phyloP scores from a whole-genome alignment of 306 rosid species.

The Alnus glutinosa region DNA sequence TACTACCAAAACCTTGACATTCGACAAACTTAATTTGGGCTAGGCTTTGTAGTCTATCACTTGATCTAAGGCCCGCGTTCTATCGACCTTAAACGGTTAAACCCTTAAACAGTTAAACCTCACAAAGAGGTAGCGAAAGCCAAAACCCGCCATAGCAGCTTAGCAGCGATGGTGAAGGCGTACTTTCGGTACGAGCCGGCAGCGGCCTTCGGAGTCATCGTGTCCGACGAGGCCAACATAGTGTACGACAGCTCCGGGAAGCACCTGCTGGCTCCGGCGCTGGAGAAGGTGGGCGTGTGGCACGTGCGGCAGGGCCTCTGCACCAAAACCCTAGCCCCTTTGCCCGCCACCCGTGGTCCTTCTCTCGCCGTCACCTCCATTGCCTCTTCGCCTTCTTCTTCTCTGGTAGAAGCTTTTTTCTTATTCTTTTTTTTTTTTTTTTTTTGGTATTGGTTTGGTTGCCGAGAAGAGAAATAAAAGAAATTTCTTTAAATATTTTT shows the following conservation, averaged over 20 bases:
- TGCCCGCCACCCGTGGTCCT: constrained; percentile 48
- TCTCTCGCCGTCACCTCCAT: constrained; percentile 70
- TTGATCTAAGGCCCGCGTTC: neutral
- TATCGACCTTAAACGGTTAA: neutral
- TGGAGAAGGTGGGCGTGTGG: constrained; percentile 81
- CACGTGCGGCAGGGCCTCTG: constrained; percentile 88
- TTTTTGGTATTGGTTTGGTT: neutral
- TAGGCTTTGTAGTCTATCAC: neutral
- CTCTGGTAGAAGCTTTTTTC: constrained; percentile 36
- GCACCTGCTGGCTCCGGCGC: constrained; percentile 85
- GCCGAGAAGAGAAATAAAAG: neutral
- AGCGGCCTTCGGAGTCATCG: constrained; percentile 77
- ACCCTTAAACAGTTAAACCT: constrained; percentile 12
- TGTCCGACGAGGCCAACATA: constrained; percentile 75
- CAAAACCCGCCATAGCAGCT: constrained; percentile 7
- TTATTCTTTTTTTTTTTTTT: neutral
- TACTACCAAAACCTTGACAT: neutral
- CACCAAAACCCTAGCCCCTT: constrained; percentile 67
- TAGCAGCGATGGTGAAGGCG: constrained; percentile 77
- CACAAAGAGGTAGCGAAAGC: neutral
- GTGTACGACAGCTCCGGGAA: constrained; percentile 74
- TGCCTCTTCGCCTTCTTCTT: constrained; percentile 59
- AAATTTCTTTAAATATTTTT: neutral
- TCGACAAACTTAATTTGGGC: neutral
- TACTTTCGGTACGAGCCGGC: constrained; percentile 86